Conservation (phyloP, 1,284 basidiomycete genomes). For the Pseudozyma thailandica region DNA sequence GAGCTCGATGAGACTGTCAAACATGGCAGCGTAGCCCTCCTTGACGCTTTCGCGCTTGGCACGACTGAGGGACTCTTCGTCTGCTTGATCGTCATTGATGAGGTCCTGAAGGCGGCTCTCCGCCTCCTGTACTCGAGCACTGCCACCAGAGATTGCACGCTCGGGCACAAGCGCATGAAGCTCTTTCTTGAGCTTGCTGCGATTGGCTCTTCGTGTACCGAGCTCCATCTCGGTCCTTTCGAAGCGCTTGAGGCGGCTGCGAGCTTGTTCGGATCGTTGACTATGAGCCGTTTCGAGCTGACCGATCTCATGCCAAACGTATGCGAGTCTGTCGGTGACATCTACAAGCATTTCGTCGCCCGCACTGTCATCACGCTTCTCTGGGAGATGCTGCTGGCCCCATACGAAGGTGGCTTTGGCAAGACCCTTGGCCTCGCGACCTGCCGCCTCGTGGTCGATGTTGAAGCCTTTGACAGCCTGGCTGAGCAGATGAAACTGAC, state of each 20-base stretch:
- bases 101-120: conserved; percentile 46
- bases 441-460: conserved; percentile 58
- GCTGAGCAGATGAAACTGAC: conserved; percentile 54
- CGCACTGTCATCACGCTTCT: conserved; percentile 51
- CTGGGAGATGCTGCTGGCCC: conserved; percentile 55
- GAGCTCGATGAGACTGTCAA: conserved; percentile 61
- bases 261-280: conserved; percentile 47
- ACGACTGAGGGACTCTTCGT: conserved; percentile 53
- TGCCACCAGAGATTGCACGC: conserved; percentile 37
- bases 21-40: conserved; percentile 50
- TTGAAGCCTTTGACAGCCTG: conserved; percentile 55
- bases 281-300: conserved; percentile 59
- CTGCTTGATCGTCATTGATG: conserved; percentile 52
- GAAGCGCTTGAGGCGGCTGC: conserved; percentile 53
- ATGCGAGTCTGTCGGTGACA: conserved; percentile 58
- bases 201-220: conserved; percentile 37
- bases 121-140: conserved; percentile 27
- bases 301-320: conserved; percentile 54
- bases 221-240: conserved; percentile 55
- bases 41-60: conserved; percentile 52
- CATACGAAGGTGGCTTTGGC: conserved; percentile 56
- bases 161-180: conserved; percentile 55
- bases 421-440: conserved; percentile 50
- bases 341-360: conserved; percentile 57
- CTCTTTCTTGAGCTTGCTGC: conserved; percentile 56